Conservation (phyloP, 2,329 filamentous ascomycete genomes). For the Septoria petroselini region DNA sequence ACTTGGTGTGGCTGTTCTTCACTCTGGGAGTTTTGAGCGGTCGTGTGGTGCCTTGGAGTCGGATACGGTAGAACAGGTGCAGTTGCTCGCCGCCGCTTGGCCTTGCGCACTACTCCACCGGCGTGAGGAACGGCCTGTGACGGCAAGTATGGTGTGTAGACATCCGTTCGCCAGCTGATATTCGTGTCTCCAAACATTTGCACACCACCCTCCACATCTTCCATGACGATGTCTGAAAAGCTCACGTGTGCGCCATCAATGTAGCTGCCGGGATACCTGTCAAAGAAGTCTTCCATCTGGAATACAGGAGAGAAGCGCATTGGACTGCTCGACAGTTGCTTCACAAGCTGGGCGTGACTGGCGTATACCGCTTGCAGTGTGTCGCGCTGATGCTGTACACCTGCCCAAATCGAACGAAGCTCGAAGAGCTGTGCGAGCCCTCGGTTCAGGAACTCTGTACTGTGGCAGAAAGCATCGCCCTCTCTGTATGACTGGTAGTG, state of each 20-base stretch:
- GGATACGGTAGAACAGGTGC: slow-evolving; percentile 28
- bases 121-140: slow-evolving; percentile 9
- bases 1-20: slow-evolving; percentile 16
- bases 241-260: slow-evolving; percentile 75
- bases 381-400: slow-evolving; percentile 74
- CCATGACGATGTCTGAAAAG: slow-evolving; percentile 59
- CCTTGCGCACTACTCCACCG: slow-evolving; percentile 15
- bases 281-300: slow-evolving; percentile 83
- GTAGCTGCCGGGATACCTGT: slow-evolving; percentile 68
- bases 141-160: slow-evolving; percentile 13
- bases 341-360: slow-evolving; percentile 77
- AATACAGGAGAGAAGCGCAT: slow-evolving; percentile 76
- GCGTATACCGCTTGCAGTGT: slow-evolving; percentile 73
- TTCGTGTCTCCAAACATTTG: slow-evolving; percentile 2
- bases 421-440: slow-evolving; percentile 79
- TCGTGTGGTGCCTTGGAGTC: slow-evolving; percentile 18
- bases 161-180: neutral
- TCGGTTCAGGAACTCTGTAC: slow-evolving; percentile 67
- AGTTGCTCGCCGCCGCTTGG: slow-evolving; percentile 29
- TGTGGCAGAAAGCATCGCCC: slow-evolving; percentile 62
- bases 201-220: slow-evolving; percentile 11
- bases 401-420: slow-evolving; percentile 71
- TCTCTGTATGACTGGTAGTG: slow-evolving; percentile 66
- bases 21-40: slow-evolving; percentile 2
- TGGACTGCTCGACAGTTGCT: slow-evolving; percentile 63